Evolutionary conservation across 2,329 filamentous ascomycete genomes (phyloP).

Genomic region (Grosmannia serpens): DNA sequence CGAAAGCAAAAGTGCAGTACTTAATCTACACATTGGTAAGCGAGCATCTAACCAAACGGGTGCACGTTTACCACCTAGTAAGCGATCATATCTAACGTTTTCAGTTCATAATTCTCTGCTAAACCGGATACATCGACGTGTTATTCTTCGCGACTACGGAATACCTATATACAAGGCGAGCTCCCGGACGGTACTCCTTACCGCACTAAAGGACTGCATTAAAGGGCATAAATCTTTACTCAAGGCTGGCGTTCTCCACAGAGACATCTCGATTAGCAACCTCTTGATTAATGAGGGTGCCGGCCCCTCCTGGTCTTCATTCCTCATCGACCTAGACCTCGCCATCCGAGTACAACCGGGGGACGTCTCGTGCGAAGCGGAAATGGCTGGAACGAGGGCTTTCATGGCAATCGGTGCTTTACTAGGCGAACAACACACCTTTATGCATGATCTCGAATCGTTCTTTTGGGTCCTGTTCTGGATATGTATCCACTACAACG

Average conservation of each 20-base stretch:
- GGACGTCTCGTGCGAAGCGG: constrained; percentile 23
- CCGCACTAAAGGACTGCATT: constrained; percentile 25
- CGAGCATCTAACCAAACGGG: constrained; percentile 14
- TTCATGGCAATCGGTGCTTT: constrained; percentile 36
- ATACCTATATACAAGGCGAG: constrained; percentile 29
- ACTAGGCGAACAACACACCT: constrained; percentile 28
- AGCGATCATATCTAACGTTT: background rate
- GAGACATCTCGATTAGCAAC: constrained; percentile 33
- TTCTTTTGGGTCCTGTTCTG: constrained; percentile 37
- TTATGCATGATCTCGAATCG: constrained; percentile 35
- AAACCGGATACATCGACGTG: constrained; percentile 24
- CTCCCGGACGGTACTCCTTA: constrained; percentile 23
- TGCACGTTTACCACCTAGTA: background rate
- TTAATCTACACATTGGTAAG: constrained; percentile 5
- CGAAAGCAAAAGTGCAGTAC: constrained; percentile 7
- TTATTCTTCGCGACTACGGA: constrained; percentile 28
- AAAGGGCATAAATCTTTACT: constrained; percentile 26
- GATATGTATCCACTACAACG: constrained; percentile 31
- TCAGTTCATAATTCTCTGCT: no score
- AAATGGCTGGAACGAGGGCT: constrained; percentile 30
- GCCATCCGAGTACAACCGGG: constrained; percentile 22
- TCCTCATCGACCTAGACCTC: constrained; percentile 31
- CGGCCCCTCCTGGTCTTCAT: constrained; percentile 24
- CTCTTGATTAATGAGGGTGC: constrained; percentile 31
- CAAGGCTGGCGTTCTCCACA: constrained; percentile 19